These are phyloP conservation scores for Mortierella sp. DNA, from an alignment of 371 early-diverging fungal species.

Conservation along the genomic window DNA sequence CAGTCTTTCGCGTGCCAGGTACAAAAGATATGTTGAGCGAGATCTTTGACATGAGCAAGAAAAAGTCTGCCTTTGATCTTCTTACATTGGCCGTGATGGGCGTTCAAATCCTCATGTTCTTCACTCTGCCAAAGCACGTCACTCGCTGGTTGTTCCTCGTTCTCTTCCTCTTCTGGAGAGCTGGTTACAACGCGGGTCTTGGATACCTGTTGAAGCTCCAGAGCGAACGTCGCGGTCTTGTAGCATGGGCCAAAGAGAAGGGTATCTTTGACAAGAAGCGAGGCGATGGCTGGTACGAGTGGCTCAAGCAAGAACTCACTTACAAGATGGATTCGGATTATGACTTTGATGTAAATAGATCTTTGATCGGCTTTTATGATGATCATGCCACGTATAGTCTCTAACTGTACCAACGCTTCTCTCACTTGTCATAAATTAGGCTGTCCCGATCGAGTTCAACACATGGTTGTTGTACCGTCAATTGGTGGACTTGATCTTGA, in stretches of 20 bases:
- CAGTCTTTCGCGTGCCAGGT: constrained; percentile 78
- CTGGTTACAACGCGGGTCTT: constrained; percentile 89
- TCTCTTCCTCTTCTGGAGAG: constrained; percentile 88
- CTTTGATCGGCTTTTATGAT: constrained; percentile 48
- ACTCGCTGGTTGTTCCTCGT: constrained; percentile 71
- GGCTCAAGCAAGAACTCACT: constrained; percentile 79
- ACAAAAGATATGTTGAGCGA: constrained; percentile 82
- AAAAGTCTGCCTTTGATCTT: constrained; percentile 84
- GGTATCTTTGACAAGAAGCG: constrained; percentile 72
- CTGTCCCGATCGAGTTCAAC: constrained; percentile 92
- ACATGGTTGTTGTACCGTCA: constrained; percentile 96
- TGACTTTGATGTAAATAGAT: constrained; percentile 73
- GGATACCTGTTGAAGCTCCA: constrained; percentile 87
- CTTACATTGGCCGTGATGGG: constrained; percentile 78
- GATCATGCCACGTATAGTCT: constrained; percentile 72
- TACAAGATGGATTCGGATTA: constrained; percentile 91
- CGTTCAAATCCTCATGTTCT: constrained; percentile 73
- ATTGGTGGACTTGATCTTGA: constrained; percentile 90
- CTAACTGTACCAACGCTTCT: too few relatives aligned
- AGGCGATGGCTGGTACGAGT: constrained; percentile 60
- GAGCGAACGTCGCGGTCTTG: constrained; percentile 79
- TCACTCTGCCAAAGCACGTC: constrained; percentile 68
- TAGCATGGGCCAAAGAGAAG: constrained; percentile 71
- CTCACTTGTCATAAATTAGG: constrained; percentile 33
- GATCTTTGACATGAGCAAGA: constrained; percentile 72